A percentile compares a stretch with the other conserved stretches of the same genome.
These are phyloP conservation scores for Jatropha multifida DNA, from an alignment of 441 rosid species.

Conservation along the genomic window DNA sequence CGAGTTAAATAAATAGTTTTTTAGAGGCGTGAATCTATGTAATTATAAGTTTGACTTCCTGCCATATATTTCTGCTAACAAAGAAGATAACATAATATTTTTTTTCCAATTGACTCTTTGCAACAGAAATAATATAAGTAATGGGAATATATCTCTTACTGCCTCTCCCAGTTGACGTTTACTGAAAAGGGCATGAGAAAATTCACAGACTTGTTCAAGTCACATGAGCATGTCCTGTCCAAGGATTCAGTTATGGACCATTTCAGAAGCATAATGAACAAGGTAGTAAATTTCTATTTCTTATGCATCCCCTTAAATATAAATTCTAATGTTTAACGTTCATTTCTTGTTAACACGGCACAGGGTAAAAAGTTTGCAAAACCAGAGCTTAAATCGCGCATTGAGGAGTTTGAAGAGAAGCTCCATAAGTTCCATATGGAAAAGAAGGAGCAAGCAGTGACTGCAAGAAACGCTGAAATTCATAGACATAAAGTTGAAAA, in stretches of 20 bases:
- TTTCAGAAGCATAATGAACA: constrained; percentile 84
- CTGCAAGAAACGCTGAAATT: constrained; percentile 83
- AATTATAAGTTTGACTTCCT: neutral
- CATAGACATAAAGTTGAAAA: constrained; percentile 64
- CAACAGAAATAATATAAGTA: constrained; percentile 68
- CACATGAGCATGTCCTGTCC: constrained; percentile 77
- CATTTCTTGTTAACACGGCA: constrained; percentile 22
- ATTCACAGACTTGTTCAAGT: constrained; percentile 83
- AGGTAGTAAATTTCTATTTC: constrained; percentile 47
- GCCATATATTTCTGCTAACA: neutral
- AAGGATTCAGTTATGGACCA: constrained; percentile 86
- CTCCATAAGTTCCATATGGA: constrained; percentile 78
- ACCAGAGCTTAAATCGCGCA: constrained; percentile 85
- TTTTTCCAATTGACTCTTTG: constrained; percentile 5
- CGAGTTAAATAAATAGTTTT: neutral
- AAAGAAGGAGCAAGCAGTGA: constrained; percentile 94
- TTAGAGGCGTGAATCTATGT: neutral
- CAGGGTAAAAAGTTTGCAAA: constrained; percentile 97
- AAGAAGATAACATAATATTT: neutral
- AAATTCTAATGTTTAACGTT: constrained; percentile 1
- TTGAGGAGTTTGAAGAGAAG: constrained; percentile 98
- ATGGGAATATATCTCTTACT: constrained; percentile 94
- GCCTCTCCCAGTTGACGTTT: constrained; percentile 89
- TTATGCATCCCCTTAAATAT: constrained; percentile 8
- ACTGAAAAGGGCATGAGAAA: constrained; percentile 95